Evolutionary conservation across 2,329 filamentous ascomycete genomes (phyloP).

Genomic region (Ophiostoma sp.): DNA sequence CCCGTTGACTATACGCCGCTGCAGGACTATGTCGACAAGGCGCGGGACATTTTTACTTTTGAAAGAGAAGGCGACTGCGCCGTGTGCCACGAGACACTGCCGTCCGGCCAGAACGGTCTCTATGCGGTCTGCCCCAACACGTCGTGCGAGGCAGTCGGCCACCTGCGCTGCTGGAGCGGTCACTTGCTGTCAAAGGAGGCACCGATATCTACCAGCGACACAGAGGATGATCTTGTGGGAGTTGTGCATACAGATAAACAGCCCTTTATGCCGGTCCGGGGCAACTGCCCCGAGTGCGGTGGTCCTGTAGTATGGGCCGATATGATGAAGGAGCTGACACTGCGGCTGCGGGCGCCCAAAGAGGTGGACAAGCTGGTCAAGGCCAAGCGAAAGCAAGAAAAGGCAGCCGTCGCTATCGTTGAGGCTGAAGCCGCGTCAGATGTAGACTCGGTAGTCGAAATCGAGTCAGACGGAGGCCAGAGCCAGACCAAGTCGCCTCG

Average conservation of each 20-base stretch:
- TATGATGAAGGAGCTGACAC: conserved; percentile 75
- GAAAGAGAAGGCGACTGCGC: conserved; percentile 52
- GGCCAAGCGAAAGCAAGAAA: conserved; percentile 26
- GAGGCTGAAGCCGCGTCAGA: background rate
- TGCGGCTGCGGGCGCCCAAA: conserved; percentile 64
- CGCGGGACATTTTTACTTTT: conserved; percentile 48
- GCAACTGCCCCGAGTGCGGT: conserved; percentile 66
- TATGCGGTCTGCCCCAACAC: conserved; percentile 52
- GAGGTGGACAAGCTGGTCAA: conserved; percentile 66
- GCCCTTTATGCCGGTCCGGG: conserved; percentile 59
- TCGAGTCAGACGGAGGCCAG: background rate
- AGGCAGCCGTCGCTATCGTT: conserved; percentile 5
- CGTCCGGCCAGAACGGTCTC: conserved; percentile 43
- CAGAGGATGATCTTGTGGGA: background rate
- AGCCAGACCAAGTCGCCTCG: background rate
- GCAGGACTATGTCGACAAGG: conserved; percentile 51
- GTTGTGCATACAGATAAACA: conserved; percentile 9
- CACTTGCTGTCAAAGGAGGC: conserved; percentile 42
- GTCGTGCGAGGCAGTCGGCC: conserved; percentile 52
- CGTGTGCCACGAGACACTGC: conserved; percentile 45
- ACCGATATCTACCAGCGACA: conserved; percentile 24
- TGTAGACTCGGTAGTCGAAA: background rate
- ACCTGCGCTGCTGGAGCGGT: conserved; percentile 55
- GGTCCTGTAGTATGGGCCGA: conserved; percentile 62
- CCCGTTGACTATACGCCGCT: conserved; percentile 51